These are phyloP conservation scores for Pleurotus djamor DNA, from an alignment of 768 basidiomycete species.

Conservation along the genomic window DNA sequence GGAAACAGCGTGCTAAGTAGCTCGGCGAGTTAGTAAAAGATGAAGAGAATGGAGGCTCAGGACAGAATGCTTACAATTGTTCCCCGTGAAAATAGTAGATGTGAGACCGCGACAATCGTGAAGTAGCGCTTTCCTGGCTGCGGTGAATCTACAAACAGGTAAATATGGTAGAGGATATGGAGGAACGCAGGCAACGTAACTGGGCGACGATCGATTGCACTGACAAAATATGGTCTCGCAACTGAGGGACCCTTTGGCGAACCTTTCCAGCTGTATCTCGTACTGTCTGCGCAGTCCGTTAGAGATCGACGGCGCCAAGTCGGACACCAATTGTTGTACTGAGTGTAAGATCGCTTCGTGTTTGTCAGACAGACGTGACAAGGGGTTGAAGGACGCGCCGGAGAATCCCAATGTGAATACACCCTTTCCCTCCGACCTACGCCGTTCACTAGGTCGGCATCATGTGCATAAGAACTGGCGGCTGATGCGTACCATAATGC, in stretches of 20 bases:
- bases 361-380: neutral
- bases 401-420: neutral
- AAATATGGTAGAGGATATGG: no score
- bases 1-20: neutral
- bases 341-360: neutral
- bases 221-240: neutral
- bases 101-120: slow-evolving; percentile 15
- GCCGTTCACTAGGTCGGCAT: neutral
- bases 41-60: neutral
- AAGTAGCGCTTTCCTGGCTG: slow-evolving; percentile 19
- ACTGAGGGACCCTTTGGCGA: neutral
- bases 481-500: neutral
- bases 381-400: neutral
- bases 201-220: no score
- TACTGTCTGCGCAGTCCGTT: neutral
- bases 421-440: neutral
- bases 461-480: neutral
- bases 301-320: neutral
- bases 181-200: no score
- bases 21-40: neutral
- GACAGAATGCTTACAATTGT: neutral
- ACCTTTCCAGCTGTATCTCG: neutral
- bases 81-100: slow-evolving; percentile 36
- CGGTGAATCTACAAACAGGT: neutral
- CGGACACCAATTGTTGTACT: neutral